phyloP scores from a whole-genome alignment of 768 basidiomycete species.

The Pleurotus ostreatus region DNA sequence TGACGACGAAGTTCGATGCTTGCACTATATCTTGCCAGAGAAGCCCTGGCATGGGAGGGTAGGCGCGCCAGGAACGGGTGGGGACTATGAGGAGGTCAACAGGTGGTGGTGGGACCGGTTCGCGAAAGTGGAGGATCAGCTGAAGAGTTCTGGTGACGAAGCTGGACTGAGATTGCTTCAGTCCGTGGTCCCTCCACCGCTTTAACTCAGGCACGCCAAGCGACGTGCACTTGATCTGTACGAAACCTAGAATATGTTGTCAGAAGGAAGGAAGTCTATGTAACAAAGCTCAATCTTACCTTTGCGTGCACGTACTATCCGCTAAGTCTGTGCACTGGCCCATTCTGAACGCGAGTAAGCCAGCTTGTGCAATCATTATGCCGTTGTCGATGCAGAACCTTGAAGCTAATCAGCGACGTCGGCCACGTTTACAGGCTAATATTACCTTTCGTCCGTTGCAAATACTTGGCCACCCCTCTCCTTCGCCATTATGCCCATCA shows the following conservation, averaged over 20 bases:
- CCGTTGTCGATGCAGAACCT: constrained; percentile 99
- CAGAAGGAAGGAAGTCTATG: constrained; percentile 1
- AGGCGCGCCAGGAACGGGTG: constrained; percentile 25
- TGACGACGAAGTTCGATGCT: constrained; percentile 79
- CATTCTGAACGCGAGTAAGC: constrained; percentile 88
- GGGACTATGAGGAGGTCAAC: constrained; percentile 51
- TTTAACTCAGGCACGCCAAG: constrained; percentile 67
- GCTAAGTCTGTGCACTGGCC: constrained; percentile 73
- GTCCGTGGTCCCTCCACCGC: constrained; percentile 41
- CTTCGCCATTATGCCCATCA: constrained; percentile 97
- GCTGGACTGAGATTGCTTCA: constrained; percentile 48
- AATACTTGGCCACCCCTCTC: constrained; percentile 89
- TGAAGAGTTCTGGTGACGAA: constrained; percentile 35
- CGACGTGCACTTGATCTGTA: constrained; percentile 89
- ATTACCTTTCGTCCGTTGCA: constrained; percentile 91
- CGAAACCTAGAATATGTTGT: constrained; percentile 61
- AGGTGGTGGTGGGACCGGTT: constrained; percentile 82
- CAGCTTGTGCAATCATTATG: constrained; percentile 99
- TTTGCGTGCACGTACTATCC: constrained; percentile 88
- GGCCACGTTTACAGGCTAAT: background rate
- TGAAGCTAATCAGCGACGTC: background rate
- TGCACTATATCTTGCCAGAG: constrained; percentile 84
- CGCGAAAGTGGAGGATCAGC: constrained; percentile 38
- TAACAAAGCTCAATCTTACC: constrained; percentile 40
- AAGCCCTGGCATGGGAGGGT: constrained; percentile 78